phyloP scores from a whole-genome alignment of 106 monocot genomes.

The Amphibolis antarctica region DNA sequence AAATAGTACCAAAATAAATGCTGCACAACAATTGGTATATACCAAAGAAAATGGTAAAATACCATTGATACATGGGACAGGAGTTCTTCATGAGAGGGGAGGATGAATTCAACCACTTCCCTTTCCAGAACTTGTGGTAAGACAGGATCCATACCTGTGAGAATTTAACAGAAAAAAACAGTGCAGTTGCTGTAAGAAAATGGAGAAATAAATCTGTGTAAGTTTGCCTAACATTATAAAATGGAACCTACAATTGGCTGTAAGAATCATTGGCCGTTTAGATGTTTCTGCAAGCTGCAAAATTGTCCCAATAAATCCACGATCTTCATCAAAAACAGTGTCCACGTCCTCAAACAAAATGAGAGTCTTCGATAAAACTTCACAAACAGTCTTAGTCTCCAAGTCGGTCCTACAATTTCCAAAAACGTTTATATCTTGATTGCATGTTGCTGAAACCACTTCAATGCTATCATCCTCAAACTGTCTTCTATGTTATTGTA shows the following conservation, averaged over 20 bases:
- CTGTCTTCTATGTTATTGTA: constrained; percentile 12
- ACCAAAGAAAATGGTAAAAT: constrained; percentile 1
- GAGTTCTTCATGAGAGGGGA: constrained; percentile 61
- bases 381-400: constrained; percentile 16
- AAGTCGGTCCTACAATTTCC: background rate
- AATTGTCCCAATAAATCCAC: constrained; percentile 75
- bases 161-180: background rate
- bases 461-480: constrained; percentile 10
- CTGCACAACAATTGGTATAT: background rate
- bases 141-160: constrained; percentile 50
- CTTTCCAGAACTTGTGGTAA: constrained; percentile 49
- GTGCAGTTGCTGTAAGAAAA: no score
- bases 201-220: no score
- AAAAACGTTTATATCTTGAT: background rate
- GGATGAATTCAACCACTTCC: constrained; percentile 43
- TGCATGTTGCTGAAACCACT: constrained; percentile 6
- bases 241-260: constrained; percentile 66
- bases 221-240: background rate
- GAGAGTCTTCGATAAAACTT: constrained; percentile 48
- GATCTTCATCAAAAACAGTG: constrained; percentile 83
- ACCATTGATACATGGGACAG: constrained; percentile 53
- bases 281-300: constrained; percentile 73
- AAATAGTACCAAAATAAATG: background rate
- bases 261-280: constrained; percentile 90
- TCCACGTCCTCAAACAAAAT: constrained; percentile 96